phyloP scores from a whole-genome alignment of 1,284 basidiomycete genomes.

The Caloboletus firmus region DNA sequence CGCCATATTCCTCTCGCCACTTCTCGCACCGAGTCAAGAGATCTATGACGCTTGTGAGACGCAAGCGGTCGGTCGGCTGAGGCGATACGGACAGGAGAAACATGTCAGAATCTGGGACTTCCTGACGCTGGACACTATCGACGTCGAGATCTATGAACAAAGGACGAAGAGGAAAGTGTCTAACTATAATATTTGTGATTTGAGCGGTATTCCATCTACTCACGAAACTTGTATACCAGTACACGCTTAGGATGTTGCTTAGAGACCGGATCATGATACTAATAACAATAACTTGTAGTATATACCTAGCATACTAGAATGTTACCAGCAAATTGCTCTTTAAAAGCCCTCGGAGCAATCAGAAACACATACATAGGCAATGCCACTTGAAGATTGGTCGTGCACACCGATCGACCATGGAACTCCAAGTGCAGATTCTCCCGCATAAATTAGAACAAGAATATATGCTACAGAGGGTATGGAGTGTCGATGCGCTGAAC shows the following conservation, averaged over 20 bases:
- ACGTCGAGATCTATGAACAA: conserved; percentile 73
- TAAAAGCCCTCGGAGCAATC: not conserved
- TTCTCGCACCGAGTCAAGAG: conserved; percentile 76
- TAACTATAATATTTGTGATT: conserved; percentile 15
- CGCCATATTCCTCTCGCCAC: conserved; percentile 90
- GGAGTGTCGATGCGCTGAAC: not conserved
- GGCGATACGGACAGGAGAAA: conserved; percentile 83
- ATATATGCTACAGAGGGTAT: conserved; percentile 30
- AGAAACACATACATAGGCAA: too few relatives aligned
- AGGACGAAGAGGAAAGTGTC: conserved; percentile 39
- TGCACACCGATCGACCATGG: not conserved
- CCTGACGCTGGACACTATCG: conserved; percentile 81
- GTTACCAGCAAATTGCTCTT: not conserved
- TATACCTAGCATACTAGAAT: not conserved
- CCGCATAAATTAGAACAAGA: conserved; percentile 12
- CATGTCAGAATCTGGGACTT: conserved; percentile 82
- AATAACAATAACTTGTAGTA: not conserved
- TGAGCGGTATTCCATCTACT: conserved; percentile 5
- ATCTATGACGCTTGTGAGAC: conserved; percentile 87
- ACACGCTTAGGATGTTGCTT: conserved; percentile 4
- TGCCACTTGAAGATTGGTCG: not conserved
- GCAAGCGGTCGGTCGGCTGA: conserved; percentile 86
- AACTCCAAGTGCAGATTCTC: not conserved
- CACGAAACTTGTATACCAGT: conserved; percentile 10
- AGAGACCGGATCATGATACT: not conserved